Conservation (phyloP, 805 yeast species). For the Hagleromyces aurorensis region DNA sequence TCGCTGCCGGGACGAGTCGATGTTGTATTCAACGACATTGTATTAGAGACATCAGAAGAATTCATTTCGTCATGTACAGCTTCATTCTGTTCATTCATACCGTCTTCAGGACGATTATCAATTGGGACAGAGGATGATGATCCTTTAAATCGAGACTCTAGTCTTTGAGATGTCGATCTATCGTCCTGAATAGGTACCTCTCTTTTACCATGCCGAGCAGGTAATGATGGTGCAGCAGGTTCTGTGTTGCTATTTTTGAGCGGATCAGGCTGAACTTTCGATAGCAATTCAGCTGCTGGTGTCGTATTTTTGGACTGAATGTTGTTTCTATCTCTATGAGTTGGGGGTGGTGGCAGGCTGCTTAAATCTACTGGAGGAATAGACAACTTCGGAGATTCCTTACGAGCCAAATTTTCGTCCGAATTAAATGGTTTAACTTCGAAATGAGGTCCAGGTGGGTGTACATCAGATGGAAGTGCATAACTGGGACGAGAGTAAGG, state of each 20-base stretch:
- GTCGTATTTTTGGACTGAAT: neutral
- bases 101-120: neutral
- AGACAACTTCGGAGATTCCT: slow-evolving; percentile 5
- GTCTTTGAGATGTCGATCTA: neutral
- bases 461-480: too few species aligned
- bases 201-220: slow-evolving; percentile 1
- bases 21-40: too few species aligned
- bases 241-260: neutral
- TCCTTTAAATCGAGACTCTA: slow-evolving; percentile 1
- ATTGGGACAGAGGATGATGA: slow-evolving; percentile 1
- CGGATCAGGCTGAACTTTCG: neutral
- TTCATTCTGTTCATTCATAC: neutral
- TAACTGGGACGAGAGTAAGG: too few species aligned
- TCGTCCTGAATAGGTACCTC: neutral
- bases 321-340: slow-evolving; percentile 20
- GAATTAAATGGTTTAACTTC: slow-evolving; percentile 18
- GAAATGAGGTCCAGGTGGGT: slow-evolving; percentile 3
- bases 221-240: slow-evolving; percentile 1
- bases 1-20: too few species aligned
- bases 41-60: too few species aligned
- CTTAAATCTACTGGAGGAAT: slow-evolving; percentile 13
- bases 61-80: too few species aligned
- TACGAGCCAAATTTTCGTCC: slow-evolving; percentile 10
- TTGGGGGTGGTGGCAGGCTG: slow-evolving; percentile 26
- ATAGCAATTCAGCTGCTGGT: slow-evolving; percentile 1